phyloP scores from a whole-genome alignment of 2,329 filamentous ascomycete genomes.

The Colletotrichum gigasporum region DNA sequence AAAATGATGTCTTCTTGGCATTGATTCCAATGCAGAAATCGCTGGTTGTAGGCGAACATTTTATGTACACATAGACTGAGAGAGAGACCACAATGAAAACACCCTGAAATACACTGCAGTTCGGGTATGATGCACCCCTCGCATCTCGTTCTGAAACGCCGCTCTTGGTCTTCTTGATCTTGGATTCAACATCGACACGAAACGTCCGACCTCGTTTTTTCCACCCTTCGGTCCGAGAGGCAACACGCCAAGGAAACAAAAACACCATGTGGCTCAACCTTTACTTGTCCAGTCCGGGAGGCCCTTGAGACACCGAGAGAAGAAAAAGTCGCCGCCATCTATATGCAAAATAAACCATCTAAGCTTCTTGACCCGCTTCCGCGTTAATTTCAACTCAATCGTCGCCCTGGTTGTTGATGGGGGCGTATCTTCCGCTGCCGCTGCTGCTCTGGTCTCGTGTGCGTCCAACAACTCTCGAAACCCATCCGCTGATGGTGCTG shows the following conservation, averaged over 20 bases:
- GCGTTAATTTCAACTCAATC: constrained; percentile 35
- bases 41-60: background rate
- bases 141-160: constrained; percentile 6
- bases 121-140: background rate
- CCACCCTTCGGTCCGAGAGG: background rate
- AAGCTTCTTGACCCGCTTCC: constrained; percentile 16
- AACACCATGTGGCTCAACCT: constrained; percentile 4
- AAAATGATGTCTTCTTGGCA: background rate
- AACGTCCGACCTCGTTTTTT: constrained; percentile 9
- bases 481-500: constrained; percentile 59
- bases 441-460: constrained; percentile 48
- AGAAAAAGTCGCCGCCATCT: constrained; percentile 40
- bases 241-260: background rate
- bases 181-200: background rate
- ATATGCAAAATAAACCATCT: constrained; percentile 45
- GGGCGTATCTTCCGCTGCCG: constrained; percentile 48
- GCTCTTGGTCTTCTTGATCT: background rate
- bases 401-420: constrained; percentile 52
- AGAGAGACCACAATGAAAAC: background rate
- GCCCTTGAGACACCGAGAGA: constrained; percentile 4
- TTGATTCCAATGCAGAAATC: background rate
- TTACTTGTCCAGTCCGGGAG: constrained; percentile 13
- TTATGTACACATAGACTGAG: constrained; percentile 10
- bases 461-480: constrained; percentile 51
- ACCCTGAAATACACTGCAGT: background rate